Evolutionary conservation across 1,284 basidiomycete genomes (phyloP).

Genomic region (Trichosporon ovoides): DNA sequence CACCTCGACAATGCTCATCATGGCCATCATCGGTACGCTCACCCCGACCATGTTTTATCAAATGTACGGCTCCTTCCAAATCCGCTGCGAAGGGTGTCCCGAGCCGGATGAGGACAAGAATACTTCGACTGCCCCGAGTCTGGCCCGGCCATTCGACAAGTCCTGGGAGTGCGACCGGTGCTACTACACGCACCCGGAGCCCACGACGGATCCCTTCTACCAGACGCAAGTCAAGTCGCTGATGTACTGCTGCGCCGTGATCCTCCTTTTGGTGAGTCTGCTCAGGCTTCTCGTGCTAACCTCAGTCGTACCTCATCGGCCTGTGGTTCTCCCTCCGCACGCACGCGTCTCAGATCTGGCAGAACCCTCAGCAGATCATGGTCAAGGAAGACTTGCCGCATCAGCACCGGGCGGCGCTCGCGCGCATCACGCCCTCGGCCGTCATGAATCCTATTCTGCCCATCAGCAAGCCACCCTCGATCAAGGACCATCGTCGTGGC

Average conservation of each 20-base stretch:
- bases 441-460: conserved; percentile 46
- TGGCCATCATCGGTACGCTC: conserved; percentile 97
- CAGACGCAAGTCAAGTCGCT: conserved; percentile 86
- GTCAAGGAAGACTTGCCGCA: conserved; percentile 57
- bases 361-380: conserved; percentile 84
- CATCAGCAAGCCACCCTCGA: conserved; percentile 20
- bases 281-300: background rate
- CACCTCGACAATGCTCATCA: conserved; percentile 98
- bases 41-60: conserved; percentile 98
- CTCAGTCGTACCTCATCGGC: conserved; percentile 92
- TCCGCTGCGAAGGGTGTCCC: conserved; percentile 89
- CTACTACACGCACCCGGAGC: conserved; percentile 91
- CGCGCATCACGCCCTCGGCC: conserved; percentile 54
- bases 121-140: conserved; percentile 7
- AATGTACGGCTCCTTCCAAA: conserved; percentile 93
- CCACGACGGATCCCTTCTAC: conserved; percentile 91
- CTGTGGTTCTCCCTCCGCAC: conserved; percentile 98
- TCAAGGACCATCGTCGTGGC: conserved; percentile 5
- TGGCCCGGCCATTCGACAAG: conserved; percentile 39
- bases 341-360: conserved; percentile 98
- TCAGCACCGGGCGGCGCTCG: conserved; percentile 30
- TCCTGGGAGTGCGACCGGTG: conserved; percentile 88
- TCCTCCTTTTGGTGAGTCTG: conserved; percentile 76
- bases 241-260: conserved; percentile 88
- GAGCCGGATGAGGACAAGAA: conserved; percentile 19